These are phyloP conservation scores for Salisapilia sapeloensis DNA, from an alignment of 352 stramenopile genomes.

Conservation along the genomic window DNA sequence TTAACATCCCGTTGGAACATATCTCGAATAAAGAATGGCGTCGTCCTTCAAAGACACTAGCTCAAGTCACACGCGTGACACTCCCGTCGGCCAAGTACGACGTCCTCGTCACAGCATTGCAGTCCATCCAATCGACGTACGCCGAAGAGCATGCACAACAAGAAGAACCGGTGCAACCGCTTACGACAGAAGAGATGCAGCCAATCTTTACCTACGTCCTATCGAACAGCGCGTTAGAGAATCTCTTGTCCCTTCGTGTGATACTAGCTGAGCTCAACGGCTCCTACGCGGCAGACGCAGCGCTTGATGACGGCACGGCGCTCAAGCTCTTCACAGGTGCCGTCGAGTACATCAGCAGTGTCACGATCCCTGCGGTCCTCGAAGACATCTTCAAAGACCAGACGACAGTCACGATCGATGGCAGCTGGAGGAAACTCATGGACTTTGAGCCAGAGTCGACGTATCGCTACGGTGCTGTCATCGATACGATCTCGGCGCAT, in stretches of 20 bases:
- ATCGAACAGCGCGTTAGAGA: slow-evolving; percentile 73
- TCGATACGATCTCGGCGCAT: slow-evolving; percentile 61
- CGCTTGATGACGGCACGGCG: slow-evolving; percentile 39
- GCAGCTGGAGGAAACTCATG: slow-evolving; percentile 61
- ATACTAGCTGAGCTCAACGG: slow-evolving; percentile 61
- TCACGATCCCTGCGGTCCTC: slow-evolving; percentile 72
- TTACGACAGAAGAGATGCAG: slow-evolving; percentile 76
- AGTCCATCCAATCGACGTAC: slow-evolving; percentile 60
- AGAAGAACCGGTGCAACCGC: slow-evolving; percentile 19
- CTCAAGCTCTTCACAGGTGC: slow-evolving; percentile 63
- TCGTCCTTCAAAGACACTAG: slow-evolving; percentile 46
- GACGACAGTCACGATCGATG: slow-evolving; percentile 78
- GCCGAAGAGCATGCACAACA: slow-evolving; percentile 50
- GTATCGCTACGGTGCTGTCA: slow-evolving; percentile 67
- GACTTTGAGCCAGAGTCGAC: slow-evolving; percentile 72
- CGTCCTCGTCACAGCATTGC: slow-evolving; percentile 49
- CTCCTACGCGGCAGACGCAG: slow-evolving; percentile 36
- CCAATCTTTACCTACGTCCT: slow-evolving; percentile 84
- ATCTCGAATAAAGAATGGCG: slow-evolving; percentile 78
- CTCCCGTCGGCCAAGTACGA: slow-evolving; percentile 70
- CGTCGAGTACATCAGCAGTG: slow-evolving; percentile 72
- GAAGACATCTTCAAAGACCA: slow-evolving; percentile 85
- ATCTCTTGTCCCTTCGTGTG: slow-evolving; percentile 62
- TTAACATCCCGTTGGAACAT: slow-evolving; percentile 71
- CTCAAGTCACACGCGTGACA: slow-evolving; percentile 24